Conservation (phyloP, 495 filamentous ascomycete genomes). For the Cercophora sp. region DNA sequence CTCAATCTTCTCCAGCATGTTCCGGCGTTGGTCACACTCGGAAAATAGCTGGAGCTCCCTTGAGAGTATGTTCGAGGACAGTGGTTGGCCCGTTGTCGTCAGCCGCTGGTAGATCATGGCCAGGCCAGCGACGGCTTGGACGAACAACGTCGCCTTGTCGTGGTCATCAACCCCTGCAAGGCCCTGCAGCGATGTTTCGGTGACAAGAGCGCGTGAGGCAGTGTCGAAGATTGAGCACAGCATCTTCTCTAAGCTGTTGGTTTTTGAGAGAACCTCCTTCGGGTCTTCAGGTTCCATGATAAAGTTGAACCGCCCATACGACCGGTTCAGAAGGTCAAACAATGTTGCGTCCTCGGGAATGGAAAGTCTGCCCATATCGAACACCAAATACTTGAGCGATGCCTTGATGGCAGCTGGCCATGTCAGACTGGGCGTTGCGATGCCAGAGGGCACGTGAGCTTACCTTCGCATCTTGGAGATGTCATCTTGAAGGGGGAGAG, state of each 20-base stretch:
- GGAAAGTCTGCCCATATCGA: constrained; percentile 15
- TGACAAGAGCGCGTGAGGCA: constrained; percentile 22
- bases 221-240: constrained; percentile 27
- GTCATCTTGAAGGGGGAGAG: background rate
- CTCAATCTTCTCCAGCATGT: constrained; percentile 24
- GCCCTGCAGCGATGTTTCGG: constrained; percentile 16
- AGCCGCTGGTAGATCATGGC: constrained; percentile 25
- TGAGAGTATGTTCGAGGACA: constrained; percentile 12
- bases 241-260: constrained; percentile 16
- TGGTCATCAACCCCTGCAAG: constrained; percentile 24
- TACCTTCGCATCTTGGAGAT: constrained; percentile 15
- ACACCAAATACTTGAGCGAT: constrained; percentile 14
- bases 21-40: constrained; percentile 25
- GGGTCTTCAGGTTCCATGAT: constrained; percentile 25
- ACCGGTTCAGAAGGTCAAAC: constrained; percentile 17
- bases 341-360: constrained; percentile 24
- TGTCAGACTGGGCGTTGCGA: background rate
- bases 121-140: constrained; percentile 29
- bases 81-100: background rate
- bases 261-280: constrained; percentile 15
- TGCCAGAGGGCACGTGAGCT: background rate
- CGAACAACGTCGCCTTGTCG: constrained; percentile 21
- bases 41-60: constrained; percentile 30
- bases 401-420: constrained; percentile 24
- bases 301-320: constrained; percentile 14